phyloP scores from a whole-genome alignment of 2,329 filamentous ascomycete species.

The Chaetomiaceae sp. region DNA sequence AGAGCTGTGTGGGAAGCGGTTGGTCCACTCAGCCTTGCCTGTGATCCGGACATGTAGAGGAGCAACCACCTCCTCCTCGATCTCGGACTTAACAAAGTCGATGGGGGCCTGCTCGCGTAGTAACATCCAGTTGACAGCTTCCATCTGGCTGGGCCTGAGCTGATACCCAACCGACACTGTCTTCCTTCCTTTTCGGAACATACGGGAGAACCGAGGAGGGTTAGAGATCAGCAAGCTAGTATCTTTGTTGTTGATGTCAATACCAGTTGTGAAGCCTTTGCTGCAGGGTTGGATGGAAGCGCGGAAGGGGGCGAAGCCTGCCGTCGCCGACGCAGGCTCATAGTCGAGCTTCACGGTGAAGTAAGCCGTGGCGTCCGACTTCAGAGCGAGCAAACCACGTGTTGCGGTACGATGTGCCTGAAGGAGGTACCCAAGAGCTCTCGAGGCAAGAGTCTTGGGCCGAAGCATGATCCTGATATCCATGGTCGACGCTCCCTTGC shows the following conservation, averaged over 20 bases:
- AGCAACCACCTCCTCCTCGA: constrained; percentile 35
- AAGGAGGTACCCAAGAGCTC: constrained; percentile 13
- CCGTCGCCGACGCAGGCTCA: not conserved
- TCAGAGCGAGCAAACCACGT: constrained; percentile 3
- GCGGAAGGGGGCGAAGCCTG: constrained; percentile 2
- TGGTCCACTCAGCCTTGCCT: constrained; percentile 28
- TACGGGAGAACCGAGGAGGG: constrained; percentile 6
- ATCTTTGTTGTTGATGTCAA: not conserved
- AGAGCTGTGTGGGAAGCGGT: constrained; percentile 22
- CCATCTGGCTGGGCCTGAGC: constrained; percentile 23
- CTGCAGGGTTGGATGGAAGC: constrained; percentile 7
- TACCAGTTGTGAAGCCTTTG: not conserved
- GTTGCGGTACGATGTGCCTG: constrained; percentile 13
- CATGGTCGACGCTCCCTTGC: not conserved
- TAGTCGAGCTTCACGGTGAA: constrained; percentile 11
- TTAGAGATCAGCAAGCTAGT: not conserved
- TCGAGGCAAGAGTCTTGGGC: constrained; percentile 17
- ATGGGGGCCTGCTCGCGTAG: constrained; percentile 22
- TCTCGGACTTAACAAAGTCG: constrained; percentile 34
- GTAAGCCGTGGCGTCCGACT: not conserved
- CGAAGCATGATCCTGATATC: constrained; percentile 13
- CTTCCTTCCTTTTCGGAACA: not conserved
- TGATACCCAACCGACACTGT: not conserved
- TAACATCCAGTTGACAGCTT: constrained; percentile 33
- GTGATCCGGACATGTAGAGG: constrained; percentile 33